Base-by-base conservation (phyloP, 208 protist species). In the Acanthamoeba castellanii region DNA sequence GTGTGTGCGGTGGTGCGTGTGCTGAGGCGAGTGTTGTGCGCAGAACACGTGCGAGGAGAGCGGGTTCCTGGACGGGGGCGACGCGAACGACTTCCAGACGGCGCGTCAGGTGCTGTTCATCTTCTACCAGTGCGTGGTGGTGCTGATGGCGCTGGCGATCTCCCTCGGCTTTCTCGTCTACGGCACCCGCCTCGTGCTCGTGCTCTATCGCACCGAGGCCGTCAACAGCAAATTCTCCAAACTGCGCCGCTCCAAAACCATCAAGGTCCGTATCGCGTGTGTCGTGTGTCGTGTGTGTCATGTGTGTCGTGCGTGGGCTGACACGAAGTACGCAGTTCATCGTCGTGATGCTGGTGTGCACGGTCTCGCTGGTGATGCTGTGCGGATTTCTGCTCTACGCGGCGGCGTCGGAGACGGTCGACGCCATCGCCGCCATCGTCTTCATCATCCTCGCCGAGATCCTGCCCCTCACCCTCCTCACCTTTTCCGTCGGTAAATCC, bases 221-320 rank as follows among this genome's bases (percentile, higher is more conserved):
- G 74, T 82, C 32, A 82, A 82, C 74, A 82, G 37, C 74, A 82
- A 82, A 16, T 82, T 82, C 74, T 82, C 74, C 74, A 82, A 82
- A 52, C 74, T 82, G 74, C 32, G 42, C 37, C 74, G 74, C 18
- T 82, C 74, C 32, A 82, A 82, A 22, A 82, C 74, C 14, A 82
- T 82, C 37, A 82, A 82, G 74, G 74, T 82, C 6, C 30, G n/a
- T 66, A 0, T 72, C 16, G 7, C 64, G 22, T 72, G 9, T 20
- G 34, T 76, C 25, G 14, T 7, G 8, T 74, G 30, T 37, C n/a
- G n/a, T 8, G 30, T 2, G 66, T 74, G 64, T n/a, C 18, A 9
- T 8, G 66, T 1, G n/a, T 8, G 25, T 34, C 8, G 18, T 45
- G 57, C 20, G 20, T 64, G 57, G 4, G 57, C 68, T 16, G 7